phyloP scores from a whole-genome alignment of 257 asterid genomes.

The Penstemon davidsonii region DNA sequence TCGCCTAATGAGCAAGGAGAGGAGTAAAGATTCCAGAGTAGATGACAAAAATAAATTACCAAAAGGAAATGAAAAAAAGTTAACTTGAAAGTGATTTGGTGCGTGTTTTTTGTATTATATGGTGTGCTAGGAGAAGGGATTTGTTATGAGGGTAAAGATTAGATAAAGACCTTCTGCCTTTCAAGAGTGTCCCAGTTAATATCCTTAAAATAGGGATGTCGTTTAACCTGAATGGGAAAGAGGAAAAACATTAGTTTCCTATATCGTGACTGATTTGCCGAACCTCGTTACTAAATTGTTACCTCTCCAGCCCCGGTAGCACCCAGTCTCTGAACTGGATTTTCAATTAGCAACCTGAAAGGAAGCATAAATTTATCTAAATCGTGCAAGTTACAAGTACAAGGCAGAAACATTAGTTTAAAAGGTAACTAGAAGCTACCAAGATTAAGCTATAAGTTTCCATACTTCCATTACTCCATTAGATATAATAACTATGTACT shows the following conservation, averaged over 20 bases:
- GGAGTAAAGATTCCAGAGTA: constrained; percentile 21
- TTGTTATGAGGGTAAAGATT: constrained; percentile 11
- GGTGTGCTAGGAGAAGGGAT: constrained; percentile 12
- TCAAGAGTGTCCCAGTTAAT: constrained; percentile 91
- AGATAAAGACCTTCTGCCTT: constrained; percentile 75
- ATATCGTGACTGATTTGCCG: constrained; percentile 11
- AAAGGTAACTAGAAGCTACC: background rate
- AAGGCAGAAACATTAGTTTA: background rate
- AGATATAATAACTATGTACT: constrained; percentile 9
- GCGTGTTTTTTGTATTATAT: constrained; percentile 7
- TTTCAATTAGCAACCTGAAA: constrained; percentile 77
- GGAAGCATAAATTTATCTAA: constrained; percentile 24
- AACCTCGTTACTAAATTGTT: constrained; percentile 26
- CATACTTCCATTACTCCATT: background rate
- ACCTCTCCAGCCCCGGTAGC: constrained; percentile 92
- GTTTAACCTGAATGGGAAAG: constrained; percentile 63
- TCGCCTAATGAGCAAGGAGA: constrained; percentile 58
- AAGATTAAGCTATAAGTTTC: background rate
- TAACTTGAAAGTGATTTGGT: background rate
- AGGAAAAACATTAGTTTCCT: constrained; percentile 19
- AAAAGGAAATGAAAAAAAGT: background rate
- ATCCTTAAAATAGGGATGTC: constrained; percentile 69
- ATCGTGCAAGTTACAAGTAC: background rate
- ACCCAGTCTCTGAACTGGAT: constrained; percentile 90
- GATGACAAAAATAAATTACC: background rate